These are phyloP conservation scores for Botryotinia calthae DNA, from an alignment of 2,329 filamentous ascomycete species.

Conservation along the genomic window DNA sequence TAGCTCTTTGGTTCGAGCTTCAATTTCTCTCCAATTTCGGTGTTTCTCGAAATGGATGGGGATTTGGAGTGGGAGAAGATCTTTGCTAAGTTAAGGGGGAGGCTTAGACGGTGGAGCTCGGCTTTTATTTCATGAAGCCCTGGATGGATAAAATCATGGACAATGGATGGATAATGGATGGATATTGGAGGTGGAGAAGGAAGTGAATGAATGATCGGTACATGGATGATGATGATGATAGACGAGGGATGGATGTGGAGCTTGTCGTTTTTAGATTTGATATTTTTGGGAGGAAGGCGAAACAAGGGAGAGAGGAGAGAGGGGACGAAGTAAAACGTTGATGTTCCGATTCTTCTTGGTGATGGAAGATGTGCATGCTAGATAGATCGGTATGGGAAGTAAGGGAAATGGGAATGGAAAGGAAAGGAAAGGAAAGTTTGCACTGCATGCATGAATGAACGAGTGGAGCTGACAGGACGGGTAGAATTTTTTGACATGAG, in stretches of 20 bases:
- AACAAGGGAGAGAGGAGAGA: background rate
- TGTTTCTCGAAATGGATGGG: constrained; percentile 2
- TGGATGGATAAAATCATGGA: background rate
- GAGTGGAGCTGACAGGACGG: constrained; percentile 1
- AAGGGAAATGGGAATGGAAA: background rate
- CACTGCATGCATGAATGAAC: background rate
- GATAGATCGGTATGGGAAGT: background rate
- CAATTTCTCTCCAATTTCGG: constrained; percentile 3
- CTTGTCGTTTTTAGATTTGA: background rate
- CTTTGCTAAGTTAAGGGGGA: constrained; percentile 11
- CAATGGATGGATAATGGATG: background rate
- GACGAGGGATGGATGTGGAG: background rate
- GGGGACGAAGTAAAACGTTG: background rate
- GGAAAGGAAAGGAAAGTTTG: background rate
- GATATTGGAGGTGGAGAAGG: background rate
- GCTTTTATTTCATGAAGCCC: background rate
- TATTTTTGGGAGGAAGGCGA: background rate
- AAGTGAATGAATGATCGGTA: constrained; percentile 1
- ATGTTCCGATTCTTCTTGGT: background rate
- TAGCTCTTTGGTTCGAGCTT: background rate
- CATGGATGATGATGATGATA: background rate
- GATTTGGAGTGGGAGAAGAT: background rate
- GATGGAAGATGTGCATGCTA: background rate
- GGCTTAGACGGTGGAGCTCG: constrained; percentile 13
- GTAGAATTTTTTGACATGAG: background rate